Evolutionary conservation across 371 early-diverging fungal species (phyloP).

Genomic region (Zychaea mexicana): DNA sequence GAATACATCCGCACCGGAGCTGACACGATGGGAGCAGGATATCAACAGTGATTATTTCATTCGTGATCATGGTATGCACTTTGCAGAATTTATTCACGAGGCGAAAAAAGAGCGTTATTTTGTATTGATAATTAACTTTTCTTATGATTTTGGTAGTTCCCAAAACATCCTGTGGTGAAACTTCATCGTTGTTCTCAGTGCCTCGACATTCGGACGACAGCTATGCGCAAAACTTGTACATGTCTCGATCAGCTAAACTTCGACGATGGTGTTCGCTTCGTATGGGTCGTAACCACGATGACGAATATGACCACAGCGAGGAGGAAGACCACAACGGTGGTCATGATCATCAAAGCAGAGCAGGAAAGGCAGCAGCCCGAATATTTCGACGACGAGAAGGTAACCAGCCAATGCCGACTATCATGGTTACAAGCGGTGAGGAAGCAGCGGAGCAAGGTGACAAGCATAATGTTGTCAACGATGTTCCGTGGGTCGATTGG

Average conservation of each 20-base stretch:
- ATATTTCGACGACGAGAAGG: conserved; percentile 15
- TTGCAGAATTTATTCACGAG: not conserved
- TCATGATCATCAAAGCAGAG: not conserved
- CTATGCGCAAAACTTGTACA: conserved; percentile 38
- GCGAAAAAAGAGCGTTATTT: not conserved
- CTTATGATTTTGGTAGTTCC: not conserved
- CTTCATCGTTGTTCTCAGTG: not conserved
- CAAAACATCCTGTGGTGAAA: not conserved
- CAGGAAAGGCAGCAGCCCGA: conserved; percentile 12
- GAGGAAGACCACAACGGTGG: not conserved
- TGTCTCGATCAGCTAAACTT: conserved; percentile 50
- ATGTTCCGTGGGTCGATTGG: conserved; percentile 55
- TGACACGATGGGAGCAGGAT: conserved; percentile 12
- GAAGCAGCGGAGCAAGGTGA: not conserved
- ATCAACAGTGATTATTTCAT: conserved; percentile 7
- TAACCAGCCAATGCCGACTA: conserved; percentile 38
- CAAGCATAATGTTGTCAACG: conserved; percentile 19
- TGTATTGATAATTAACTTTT: not conserved
- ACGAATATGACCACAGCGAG: not conserved
- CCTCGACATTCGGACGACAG: conserved; percentile 8
- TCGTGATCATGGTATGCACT: not conserved
- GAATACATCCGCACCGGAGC: conserved; percentile 18
- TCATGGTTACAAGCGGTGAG: conserved; percentile 35
- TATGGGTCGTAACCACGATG: not conserved
- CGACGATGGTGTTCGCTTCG: conserved; percentile 38